Conservation (phyloP, 768 basidiomycete species). For the Russula dissimulans region DNA sequence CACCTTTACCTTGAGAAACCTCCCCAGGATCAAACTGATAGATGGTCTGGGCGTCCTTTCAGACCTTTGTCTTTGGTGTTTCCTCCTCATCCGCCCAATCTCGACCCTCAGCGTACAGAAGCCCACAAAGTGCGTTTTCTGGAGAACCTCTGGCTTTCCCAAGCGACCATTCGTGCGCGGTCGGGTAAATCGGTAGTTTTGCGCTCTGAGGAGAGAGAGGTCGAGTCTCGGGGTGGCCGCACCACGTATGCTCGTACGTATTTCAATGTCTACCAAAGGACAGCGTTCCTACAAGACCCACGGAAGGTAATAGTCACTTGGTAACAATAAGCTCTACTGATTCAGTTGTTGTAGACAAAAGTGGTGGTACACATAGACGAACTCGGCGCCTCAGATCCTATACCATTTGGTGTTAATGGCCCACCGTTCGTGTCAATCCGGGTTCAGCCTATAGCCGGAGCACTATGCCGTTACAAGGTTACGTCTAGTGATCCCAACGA, state of each 20-base stretch:
- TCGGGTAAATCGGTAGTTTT: constrained; percentile 66
- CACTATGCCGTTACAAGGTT: constrained; percentile 70
- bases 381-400: constrained; percentile 59
- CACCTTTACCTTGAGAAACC: constrained; percentile 78
- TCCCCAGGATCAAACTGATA: constrained; percentile 71
- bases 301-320: constrained; percentile 55
- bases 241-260: constrained; percentile 69
- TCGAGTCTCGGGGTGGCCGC: constrained; percentile 55
- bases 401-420: constrained; percentile 61
- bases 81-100: constrained; percentile 56
- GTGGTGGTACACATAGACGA: constrained; percentile 83
- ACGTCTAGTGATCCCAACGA: constrained; percentile 66
- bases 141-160: constrained; percentile 82
- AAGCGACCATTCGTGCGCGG: constrained; percentile 70
- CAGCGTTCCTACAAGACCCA: constrained; percentile 64
- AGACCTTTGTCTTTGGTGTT: constrained; percentile 70
- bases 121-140: constrained; percentile 74
- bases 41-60: constrained; percentile 83
- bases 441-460: constrained; percentile 76
- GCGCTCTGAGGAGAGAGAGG: constrained; percentile 62
- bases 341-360: constrained; percentile 53
- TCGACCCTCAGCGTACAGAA: constrained; percentile 57
- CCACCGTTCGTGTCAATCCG: constrained; percentile 76
- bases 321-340: neutral
- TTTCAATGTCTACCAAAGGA: constrained; percentile 82